Evolutionary conservation across 306 rosid genomes (phyloP), one percentile per base, ranked within the genome.

Genomic region (Trifolium repens): DNA sequence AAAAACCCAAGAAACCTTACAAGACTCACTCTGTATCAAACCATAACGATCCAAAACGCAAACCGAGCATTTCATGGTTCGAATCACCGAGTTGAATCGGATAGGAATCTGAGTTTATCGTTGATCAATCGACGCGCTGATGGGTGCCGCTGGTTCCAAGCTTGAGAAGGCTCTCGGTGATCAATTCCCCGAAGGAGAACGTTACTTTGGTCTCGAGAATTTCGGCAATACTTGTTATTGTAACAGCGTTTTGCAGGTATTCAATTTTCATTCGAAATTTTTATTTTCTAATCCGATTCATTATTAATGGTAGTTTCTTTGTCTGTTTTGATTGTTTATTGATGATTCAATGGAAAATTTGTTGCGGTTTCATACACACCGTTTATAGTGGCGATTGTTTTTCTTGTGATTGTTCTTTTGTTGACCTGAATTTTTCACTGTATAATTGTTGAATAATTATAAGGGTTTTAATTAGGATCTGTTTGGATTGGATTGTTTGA

Each of bases 141-240:
- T 96, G 99, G 99, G 99, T 87, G 97, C 96, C 64, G 89, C 98
- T 59, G 99, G 99, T 78, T 96, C 99, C 39, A 96, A 96, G 86
- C 98, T 96, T 59, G 99, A 92, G 89, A 96, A 90, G 82, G 99
- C 98, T 84, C 98, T 96, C 4, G 99, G 99, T 7, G 99, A 96
- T 75, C 99, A 96, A 85, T 96, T 92, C 58, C 99, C 98, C 4
- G 99, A 92, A 89, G 99, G 99, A 87, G 99, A 96, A 67, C 93
- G 97, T 40, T 96, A 96, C 81, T 96, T 96, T 35, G 99, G 99
- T 55, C 93, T 96, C 4, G 98, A 96, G 85, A 96, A 96, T 89
- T 96, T 92, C 77, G 99, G 99, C 70, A 96, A 92, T 72, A 96
- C 98, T 77, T 96, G 99, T 82, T 96, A 96, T 83, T 96, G 99